Percentiles rank a stretch among this genome's conserved stretches.
Conservation (phyloP, 768 basidiomycete species). For the Lentinula sp. region DNA sequence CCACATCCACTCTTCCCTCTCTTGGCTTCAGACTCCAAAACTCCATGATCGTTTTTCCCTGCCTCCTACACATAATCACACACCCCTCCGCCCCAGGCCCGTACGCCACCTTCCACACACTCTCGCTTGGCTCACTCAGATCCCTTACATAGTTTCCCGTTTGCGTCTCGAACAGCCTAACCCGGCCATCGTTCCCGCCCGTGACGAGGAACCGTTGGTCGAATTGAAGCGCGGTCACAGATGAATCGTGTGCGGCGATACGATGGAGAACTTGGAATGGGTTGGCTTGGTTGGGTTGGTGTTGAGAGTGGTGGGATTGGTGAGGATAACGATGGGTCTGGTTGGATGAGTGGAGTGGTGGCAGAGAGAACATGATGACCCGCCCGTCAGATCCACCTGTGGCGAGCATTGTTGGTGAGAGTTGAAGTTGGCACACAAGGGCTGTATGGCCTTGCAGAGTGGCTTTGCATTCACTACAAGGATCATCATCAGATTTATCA, state of each 20-base stretch:
- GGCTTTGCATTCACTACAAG: conserved; percentile 66
- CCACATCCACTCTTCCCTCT: conserved; percentile 13
- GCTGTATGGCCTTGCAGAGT: conserved; percentile 88
- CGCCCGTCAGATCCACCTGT: conserved; percentile 90
- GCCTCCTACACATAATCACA: conserved; percentile 76
- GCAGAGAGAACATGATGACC: conserved; percentile 63
- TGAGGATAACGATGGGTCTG: not conserved
- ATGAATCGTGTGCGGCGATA: conserved; percentile 84
- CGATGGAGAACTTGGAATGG: conserved; percentile 47
- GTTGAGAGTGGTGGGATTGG: not conserved
- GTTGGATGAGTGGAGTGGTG: conserved; percentile 1
- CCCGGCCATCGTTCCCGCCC: conserved; percentile 82
- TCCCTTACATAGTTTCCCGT: conserved; percentile 72
- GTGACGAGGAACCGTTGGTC: conserved; percentile 78
- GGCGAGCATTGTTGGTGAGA: conserved; percentile 61
- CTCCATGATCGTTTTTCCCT: conserved; percentile 82
- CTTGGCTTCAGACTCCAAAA: conserved; percentile 70
- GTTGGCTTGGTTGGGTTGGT: conserved; percentile 6
- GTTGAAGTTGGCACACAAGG: conserved; percentile 86
- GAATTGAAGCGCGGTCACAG: conserved; percentile 84
- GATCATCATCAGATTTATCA: too few relatives aligned
- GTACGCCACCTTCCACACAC: conserved; percentile 84
- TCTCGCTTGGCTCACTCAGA: conserved; percentile 69
- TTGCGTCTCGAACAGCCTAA: conserved; percentile 61
- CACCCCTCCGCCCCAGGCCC: conserved; percentile 55